Base-by-base conservation (phyloP, 768 basidiomycete genomes). In the Termitomyces sp. region DNA sequence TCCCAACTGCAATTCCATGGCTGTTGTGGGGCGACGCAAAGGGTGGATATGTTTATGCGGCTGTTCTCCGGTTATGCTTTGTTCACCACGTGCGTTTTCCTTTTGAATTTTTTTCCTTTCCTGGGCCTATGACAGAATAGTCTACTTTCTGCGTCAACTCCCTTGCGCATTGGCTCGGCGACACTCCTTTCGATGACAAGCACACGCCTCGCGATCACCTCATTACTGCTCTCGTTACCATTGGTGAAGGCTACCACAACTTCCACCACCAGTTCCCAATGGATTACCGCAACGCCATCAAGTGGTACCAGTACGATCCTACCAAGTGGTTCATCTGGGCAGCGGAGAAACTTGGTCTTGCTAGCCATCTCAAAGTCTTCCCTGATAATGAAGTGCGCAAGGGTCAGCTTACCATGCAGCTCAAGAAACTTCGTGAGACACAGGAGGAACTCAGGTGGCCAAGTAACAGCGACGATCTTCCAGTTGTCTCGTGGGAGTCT, bases 121-220 rank as follows among this genome's bases (percentile, higher is more conserved):
- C 46, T 58, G n/a, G 22, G n/a, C 29, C 32, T 3, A 53, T n/a
- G 20, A 39, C 14, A 39, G 16, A 61, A 34, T 39, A 92, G 89
- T 95, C 93, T 1, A 98, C 94, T 0, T 96, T 96, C 78, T 95
- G 93, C 65, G 94, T 97, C 70, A 98, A 96, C 74, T 97, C 94
- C 2, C 85, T 98, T 31, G 94, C 94, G 16, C 94, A 98, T 73
- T 97, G 92, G 92, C 85, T 98, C 59, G 94, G 94, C 49, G 93
- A 94, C 59, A 76, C 88, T 8, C 91, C 93, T 24, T 96, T 94
- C 67, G 94, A 96, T 72, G 92, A 94, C 83, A 95, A 94, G 76
- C 92, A 94, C 72, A 90, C 92, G 9, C 94, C 94, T 18, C 81
- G 88, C 53, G 93, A 96, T 72, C 94, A 95, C 72, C 69, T 94